phyloP scores from a whole-genome alignment of 352 stramenopile species.

The Phytophthora megakarya region DNA sequence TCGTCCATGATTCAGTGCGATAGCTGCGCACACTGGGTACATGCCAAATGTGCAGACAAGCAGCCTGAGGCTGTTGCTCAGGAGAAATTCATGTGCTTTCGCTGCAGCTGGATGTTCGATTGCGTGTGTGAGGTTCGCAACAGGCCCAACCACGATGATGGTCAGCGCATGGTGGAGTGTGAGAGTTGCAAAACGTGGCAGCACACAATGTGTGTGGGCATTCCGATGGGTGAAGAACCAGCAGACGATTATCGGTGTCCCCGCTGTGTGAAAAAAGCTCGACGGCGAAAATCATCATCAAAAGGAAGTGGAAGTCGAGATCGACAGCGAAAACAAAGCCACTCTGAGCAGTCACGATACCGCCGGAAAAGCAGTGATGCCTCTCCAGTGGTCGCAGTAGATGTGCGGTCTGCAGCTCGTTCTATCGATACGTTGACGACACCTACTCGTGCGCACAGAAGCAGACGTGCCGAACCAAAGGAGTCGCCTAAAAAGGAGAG shows the following conservation, averaged over 20 bases:
- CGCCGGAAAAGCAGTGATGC: conserved; percentile 25
- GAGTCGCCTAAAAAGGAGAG: conserved; percentile 26
- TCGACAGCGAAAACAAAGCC: conserved; percentile 27
- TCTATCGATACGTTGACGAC: conserved; percentile 16
- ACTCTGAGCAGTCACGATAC: conserved; percentile 7
- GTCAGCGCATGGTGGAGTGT: conserved; percentile 74
- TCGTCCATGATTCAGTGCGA: conserved; percentile 73
- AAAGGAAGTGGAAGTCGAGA: conserved; percentile 26
- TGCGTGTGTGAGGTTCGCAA: conserved; percentile 62
- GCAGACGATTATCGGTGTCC: conserved; percentile 64
- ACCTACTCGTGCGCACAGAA: conserved; percentile 24
- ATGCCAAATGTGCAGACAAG: conserved; percentile 58
- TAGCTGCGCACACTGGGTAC: conserved; percentile 59
- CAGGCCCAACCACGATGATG: conserved; percentile 70
- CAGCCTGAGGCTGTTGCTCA: conserved; percentile 40
- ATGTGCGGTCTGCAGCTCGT: conserved; percentile 27
- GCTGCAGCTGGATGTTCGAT: conserved; percentile 75
- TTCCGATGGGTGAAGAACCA: conserved; percentile 55
- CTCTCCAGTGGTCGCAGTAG: conserved; percentile 16
- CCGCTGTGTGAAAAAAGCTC: conserved; percentile 46
- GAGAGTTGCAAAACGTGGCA: conserved; percentile 76
- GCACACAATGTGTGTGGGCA: conserved; percentile 66
- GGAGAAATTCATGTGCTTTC: conserved; percentile 66
- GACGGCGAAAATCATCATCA: conserved; percentile 22
- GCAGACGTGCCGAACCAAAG: conserved; percentile 13